phyloP scores from a whole-genome alignment of 2,329 filamentous ascomycete genomes.

The Blumeria graminis region DNA sequence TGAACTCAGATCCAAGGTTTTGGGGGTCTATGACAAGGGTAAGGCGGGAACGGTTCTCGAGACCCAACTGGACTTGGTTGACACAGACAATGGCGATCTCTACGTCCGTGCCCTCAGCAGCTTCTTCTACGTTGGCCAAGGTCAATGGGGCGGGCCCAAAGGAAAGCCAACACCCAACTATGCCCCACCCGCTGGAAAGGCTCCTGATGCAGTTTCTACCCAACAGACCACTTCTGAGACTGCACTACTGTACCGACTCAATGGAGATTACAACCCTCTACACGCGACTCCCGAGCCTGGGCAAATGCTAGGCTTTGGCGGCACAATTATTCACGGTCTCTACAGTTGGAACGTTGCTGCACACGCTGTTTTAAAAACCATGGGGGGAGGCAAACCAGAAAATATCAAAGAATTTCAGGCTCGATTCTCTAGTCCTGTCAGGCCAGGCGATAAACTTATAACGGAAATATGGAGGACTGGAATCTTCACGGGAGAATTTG shows the following conservation, averaged over 20 bases:
- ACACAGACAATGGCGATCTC: constrained; percentile 32
- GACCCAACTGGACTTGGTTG: constrained; percentile 39
- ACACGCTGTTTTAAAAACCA: constrained; percentile 45
- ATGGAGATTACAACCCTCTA: constrained; percentile 85
- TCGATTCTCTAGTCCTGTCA: constrained; percentile 64
- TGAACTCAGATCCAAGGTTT: constrained; percentile 35
- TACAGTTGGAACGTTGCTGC: constrained; percentile 66
- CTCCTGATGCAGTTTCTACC: constrained; percentile 44
- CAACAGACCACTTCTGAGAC: constrained; percentile 50
- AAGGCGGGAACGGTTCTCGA: constrained; percentile 44
- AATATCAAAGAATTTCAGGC: constrained; percentile 80
- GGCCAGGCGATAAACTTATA: constrained; percentile 58
- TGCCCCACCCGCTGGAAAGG: constrained; percentile 47
- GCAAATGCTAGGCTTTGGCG: constrained; percentile 74
- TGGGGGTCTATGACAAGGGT: constrained; percentile 52
- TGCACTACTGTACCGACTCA: constrained; percentile 57
- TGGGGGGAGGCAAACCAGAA: constrained; percentile 53
- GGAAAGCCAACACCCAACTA: constrained; percentile 59
- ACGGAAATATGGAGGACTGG: constrained; percentile 66
- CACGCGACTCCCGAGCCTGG: constrained; percentile 73
- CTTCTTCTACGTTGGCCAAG: constrained; percentile 44
- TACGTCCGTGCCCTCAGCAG: constrained; percentile 35
- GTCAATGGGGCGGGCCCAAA: constrained; percentile 71
- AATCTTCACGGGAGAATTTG: constrained; percentile 39
- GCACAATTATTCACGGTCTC: constrained; percentile 70